Percentiles rank a stretch among this genome's conserved stretches.
These are phyloP conservation scores for Solanum pimpinellifolium DNA, from an alignment of 257 asterid genomes.

Conservation along the genomic window DNA sequence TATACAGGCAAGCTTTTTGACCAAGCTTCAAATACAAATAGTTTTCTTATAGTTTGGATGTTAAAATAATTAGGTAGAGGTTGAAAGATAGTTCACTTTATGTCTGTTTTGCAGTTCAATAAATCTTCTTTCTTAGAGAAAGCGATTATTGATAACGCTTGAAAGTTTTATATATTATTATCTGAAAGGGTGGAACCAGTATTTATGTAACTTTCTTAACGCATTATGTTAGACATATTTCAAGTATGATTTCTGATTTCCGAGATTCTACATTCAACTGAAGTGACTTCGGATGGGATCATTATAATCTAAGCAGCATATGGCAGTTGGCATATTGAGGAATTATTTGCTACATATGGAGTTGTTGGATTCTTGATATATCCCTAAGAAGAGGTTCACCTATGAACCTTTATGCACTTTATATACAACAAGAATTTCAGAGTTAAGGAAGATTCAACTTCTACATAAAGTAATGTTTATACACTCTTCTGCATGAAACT, in stretches of 20 bases:
- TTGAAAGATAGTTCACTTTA: not conserved
- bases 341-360: not conserved
- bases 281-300: not conserved
- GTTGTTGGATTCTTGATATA: not conserved
- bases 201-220: not conserved
- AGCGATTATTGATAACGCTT: not conserved
- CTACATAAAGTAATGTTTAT: not conserved
- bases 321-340: not conserved
- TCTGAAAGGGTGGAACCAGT: not conserved
- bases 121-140: not conserved
- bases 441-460: not conserved
- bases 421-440: not conserved
- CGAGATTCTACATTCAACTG: not conserved
- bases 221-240: not conserved
- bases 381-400: not conserved
- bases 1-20: not conserved
- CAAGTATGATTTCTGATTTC: not conserved
- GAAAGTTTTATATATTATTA: not conserved
- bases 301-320: not conserved
- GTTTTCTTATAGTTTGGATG: not conserved
- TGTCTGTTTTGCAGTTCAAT: not conserved
- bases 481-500: not conserved
- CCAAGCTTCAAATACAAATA: not conserved
- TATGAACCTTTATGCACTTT: not conserved
- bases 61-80: not conserved